phyloP scores from a whole-genome alignment of 2,329 filamentous ascomycete species.

The Diaporthe destruens region DNA sequence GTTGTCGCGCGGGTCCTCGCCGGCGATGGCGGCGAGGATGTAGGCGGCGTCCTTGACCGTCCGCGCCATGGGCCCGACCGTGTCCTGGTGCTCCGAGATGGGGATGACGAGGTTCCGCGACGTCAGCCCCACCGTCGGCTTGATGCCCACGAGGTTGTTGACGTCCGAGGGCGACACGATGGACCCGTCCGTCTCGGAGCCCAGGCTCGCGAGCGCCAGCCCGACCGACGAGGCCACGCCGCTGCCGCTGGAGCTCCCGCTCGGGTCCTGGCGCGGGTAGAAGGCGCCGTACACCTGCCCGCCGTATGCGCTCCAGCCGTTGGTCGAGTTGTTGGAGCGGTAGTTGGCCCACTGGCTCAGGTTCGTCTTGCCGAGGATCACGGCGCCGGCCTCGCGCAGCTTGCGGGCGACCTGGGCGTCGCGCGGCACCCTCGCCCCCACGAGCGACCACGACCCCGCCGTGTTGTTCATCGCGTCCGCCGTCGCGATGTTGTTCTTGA shows the following conservation, averaged over 20 bases:
- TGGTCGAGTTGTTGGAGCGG: constrained; percentile 68
- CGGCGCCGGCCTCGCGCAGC: constrained; percentile 51
- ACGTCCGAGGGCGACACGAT: constrained; percentile 67
- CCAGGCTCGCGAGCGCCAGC: constrained; percentile 69
- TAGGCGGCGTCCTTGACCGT: constrained; percentile 58
- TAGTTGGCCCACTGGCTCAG: constrained; percentile 75
- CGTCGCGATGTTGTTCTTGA: constrained; percentile 78
- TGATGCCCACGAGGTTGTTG: constrained; percentile 77
- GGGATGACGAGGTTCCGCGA: constrained; percentile 75
- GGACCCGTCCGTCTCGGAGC: constrained; percentile 74
- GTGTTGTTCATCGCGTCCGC: constrained; percentile 72
- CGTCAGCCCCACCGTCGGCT: constrained; percentile 72
- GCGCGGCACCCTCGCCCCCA: constrained; percentile 67
- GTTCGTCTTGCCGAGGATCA: constrained; percentile 71
- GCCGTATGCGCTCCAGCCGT: constrained; percentile 74
- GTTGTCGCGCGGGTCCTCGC: constrained; percentile 64
- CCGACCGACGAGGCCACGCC: constrained; percentile 71
- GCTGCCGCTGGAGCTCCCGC: constrained; percentile 71
- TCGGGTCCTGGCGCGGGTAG: constrained; percentile 70
- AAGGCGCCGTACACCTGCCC: constrained; percentile 73
- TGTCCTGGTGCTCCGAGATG: constrained; percentile 74
- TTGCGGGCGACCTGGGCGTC: constrained; percentile 72
- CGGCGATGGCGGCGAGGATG: constrained; percentile 54
- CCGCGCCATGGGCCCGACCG: constrained; percentile 73
- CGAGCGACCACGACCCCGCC: constrained; percentile 72